phyloP scores from a whole-genome alignment of 768 basidiomycete genomes.

The Crucibulum laeve region DNA sequence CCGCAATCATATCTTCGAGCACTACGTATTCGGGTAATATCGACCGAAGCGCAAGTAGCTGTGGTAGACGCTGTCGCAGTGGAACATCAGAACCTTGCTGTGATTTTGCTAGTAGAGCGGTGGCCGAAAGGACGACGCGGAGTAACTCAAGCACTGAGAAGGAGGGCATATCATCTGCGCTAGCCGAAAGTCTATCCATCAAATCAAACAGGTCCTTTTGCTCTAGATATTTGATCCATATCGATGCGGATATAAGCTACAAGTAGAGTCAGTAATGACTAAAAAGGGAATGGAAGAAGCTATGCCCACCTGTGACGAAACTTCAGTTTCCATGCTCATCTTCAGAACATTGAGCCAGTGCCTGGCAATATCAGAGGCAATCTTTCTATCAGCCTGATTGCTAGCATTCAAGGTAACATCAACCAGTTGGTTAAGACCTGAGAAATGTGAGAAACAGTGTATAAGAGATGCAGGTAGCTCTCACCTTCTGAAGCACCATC shows the following conservation, averaged over 20 bases:
- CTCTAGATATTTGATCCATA: constrained; percentile 59
- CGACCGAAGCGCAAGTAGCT: constrained; percentile 32
- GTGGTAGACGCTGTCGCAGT: constrained; percentile 25
- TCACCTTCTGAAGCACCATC: constrained; percentile 29
- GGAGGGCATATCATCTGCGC: constrained; percentile 5
- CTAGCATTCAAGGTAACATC: constrained; percentile 29
- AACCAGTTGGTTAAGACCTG: constrained; percentile 42
- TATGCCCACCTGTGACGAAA: constrained; percentile 6
- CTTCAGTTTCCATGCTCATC: neutral
- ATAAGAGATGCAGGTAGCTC: neutral
- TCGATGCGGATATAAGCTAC: constrained; percentile 20
- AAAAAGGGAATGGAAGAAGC: neutral
- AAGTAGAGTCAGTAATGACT: neutral
- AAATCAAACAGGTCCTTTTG: constrained; percentile 34
- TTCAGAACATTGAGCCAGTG: constrained; percentile 38
- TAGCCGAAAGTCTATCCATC: constrained; percentile 32
- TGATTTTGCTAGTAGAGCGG: constrained; percentile 16
- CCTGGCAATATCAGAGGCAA: constrained; percentile 34
- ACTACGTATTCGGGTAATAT: constrained; percentile 26
- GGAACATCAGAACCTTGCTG: constrained; percentile 19
- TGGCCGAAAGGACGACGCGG: constrained; percentile 29
- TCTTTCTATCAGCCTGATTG: constrained; percentile 27
- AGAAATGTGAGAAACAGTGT: neutral
- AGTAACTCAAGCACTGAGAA: constrained; percentile 18
- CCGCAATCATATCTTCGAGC: constrained; percentile 47